Conservation (phyloP, 257 asterid genomes). For the Lycium ferocissimum region DNA sequence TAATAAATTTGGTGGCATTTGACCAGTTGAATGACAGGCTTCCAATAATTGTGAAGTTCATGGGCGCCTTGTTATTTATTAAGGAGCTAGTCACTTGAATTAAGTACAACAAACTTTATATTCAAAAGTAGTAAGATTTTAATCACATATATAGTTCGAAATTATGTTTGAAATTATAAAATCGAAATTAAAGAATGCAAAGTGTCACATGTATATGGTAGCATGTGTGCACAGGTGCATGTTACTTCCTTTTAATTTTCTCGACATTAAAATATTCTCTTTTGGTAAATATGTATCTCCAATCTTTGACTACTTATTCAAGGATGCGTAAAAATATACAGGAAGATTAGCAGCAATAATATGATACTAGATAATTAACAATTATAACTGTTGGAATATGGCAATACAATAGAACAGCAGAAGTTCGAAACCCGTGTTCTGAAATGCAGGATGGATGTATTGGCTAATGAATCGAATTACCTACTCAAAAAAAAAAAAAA, state of each 20-base stretch:
- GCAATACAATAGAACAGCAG: conserved; percentile 9
- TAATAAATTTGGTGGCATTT: background rate
- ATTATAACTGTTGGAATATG: background rate
- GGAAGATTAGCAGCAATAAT: background rate
- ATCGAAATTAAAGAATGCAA: background rate
- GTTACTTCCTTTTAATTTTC: background rate
- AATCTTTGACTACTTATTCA: background rate
- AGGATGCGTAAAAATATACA: background rate
- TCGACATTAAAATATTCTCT: background rate
- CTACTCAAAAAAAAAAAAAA: background rate
- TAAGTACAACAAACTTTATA: background rate
- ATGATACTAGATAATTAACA: background rate
- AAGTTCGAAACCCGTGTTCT: background rate
- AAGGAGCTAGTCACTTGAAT: background rate
- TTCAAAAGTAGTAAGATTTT: background rate
- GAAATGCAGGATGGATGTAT: background rate
- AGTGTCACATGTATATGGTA: background rate
- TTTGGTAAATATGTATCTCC: background rate
- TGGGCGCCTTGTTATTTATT: background rate
- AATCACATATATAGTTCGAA: background rate
- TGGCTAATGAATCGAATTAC: background rate
- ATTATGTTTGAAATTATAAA: background rate
- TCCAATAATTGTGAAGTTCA: background rate
- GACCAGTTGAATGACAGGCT: background rate
- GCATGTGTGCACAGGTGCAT: background rate